These are phyloP conservation scores for Backusella tarrabulga DNA, from an alignment of 192 early-diverging fungal species.

Conservation along the genomic window DNA sequence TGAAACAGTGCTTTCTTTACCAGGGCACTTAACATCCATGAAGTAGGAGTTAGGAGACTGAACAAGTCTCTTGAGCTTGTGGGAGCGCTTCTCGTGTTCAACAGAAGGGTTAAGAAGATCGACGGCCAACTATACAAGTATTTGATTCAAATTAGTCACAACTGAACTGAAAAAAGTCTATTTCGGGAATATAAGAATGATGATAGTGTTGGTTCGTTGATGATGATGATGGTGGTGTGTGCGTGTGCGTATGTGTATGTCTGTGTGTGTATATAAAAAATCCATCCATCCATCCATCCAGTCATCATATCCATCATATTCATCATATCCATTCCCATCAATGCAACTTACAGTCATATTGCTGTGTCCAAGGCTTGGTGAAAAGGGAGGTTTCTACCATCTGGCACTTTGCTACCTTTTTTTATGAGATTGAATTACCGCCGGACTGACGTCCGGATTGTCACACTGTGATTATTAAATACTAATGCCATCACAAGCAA, in stretches of 20 bases:
- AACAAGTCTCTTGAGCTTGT: conserved; percentile 64
- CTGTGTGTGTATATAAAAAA: not conserved
- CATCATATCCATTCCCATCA: not conserved
- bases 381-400: conserved; percentile 14
- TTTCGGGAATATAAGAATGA: not conserved
- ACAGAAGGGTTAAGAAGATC: conserved; percentile 93
- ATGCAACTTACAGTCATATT: conserved; percentile 23
- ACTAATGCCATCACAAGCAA: too few species aligned
- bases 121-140: conserved; percentile 70
- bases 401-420: not conserved
- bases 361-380: conserved; percentile 23
- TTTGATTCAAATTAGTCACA: not conserved
- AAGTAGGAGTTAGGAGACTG: conserved; percentile 91
- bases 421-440: not conserved
- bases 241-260: not conserved
- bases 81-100: conserved; percentile 65
- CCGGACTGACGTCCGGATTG: not conserved
- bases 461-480: too few species aligned
- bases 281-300: conserved; percentile 14
- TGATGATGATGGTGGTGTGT: not conserved
- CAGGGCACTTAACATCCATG: conserved; percentile 98
- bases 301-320: not conserved
- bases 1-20: conserved; percentile 25
- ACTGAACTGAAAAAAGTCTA: not conserved
- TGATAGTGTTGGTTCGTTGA: not conserved